These are phyloP conservation scores for Carallia pectinifolia DNA, from an alignment of 345 rosid genomes.

Conservation along the genomic window DNA sequence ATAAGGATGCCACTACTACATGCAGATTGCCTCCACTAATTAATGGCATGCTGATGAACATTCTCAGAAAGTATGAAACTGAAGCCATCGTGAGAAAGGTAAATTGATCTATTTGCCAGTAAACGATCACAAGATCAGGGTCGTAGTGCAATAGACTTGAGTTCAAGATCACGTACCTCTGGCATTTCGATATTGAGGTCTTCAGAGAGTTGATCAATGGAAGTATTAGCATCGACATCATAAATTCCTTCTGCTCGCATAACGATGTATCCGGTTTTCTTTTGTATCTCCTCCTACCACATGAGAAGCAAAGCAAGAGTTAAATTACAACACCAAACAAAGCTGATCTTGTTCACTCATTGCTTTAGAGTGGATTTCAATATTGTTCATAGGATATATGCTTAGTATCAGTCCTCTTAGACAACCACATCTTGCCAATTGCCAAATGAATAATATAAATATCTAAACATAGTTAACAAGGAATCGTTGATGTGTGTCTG, in stretches of 20 bases:
- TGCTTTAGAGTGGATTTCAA: too few species aligned
- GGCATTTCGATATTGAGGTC: constrained; percentile 94
- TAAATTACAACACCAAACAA: background rate
- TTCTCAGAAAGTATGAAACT: background rate
- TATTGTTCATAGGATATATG: too few species aligned
- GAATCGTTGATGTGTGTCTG: too few species aligned
- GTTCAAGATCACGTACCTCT: constrained; percentile 51
- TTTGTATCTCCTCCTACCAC: constrained; percentile 93
- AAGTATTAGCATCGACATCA: constrained; percentile 97
- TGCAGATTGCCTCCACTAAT: background rate
- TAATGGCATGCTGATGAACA: background rate
- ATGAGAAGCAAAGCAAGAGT: constrained; percentile 8
- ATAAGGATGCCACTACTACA: background rate
- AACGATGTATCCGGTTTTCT: constrained; percentile 95
- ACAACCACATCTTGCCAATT: too few species aligned
- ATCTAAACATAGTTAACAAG: too few species aligned
- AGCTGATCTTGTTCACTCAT: too few species aligned
- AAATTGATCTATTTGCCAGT: background rate
- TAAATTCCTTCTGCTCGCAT: constrained; percentile 94
- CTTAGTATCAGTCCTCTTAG: too few species aligned
- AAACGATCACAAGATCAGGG: background rate
- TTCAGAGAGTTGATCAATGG: constrained; percentile 94
- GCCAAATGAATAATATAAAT: too few species aligned
- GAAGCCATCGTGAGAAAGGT: background rate
- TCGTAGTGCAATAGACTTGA: background rate